Base-by-base conservation (phyloP, 2,329 filamentous ascomycete species). In the Pezicula radicicola region DNA sequence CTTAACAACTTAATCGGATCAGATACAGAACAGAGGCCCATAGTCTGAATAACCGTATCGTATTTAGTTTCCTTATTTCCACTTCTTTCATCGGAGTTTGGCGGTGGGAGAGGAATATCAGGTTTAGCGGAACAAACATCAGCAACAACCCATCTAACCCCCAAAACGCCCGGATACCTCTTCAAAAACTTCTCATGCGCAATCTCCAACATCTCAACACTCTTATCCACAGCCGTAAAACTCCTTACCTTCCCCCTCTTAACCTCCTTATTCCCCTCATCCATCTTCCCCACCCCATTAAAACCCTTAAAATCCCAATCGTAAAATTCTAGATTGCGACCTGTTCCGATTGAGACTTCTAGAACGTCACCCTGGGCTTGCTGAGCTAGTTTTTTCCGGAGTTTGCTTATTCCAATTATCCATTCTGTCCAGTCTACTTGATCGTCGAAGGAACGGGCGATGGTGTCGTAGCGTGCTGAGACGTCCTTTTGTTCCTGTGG, bases 31-130 rank as follows among this genome's bases (percentile, higher is more conserved):
- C 83, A 87, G 25, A 87, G 74, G 4, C 82, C 83, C 68, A 87
- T 86, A 0, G 81, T 84, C 62, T 86, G 82, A 28, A 86, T 63
- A 36, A 86, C 70, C 2, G 81, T 85, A 68, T 87, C 83, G 68
- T 85, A 87, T 51, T 65, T 65, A 25, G 46, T 46, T 1, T 46
- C 51, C 3, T 54, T 44, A 30, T 55, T 61, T 8, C 59, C 59
- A 48, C 57, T 57, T 12, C 49, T 57, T 47, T 63, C 61, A 49
- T 60, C 55, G 3, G 56, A 48, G 46, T 54, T 57, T 2, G 63
- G 61, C 6, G 61, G 56, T 19, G 66, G 64, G 46, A 63, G 64
- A 28, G 43, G 49, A 8, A 41, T 50, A 3, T 52, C 59, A 2
- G 21, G 5, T 21, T 21, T 21, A 21, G 41, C 42, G 19, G 50